A percentile compares a stretch with the other conserved stretches of the same genome.
Evolutionary conservation across 1,139 yeast species (phyloP).

Genomic region (Eremothecium sinecaudum): DNA sequence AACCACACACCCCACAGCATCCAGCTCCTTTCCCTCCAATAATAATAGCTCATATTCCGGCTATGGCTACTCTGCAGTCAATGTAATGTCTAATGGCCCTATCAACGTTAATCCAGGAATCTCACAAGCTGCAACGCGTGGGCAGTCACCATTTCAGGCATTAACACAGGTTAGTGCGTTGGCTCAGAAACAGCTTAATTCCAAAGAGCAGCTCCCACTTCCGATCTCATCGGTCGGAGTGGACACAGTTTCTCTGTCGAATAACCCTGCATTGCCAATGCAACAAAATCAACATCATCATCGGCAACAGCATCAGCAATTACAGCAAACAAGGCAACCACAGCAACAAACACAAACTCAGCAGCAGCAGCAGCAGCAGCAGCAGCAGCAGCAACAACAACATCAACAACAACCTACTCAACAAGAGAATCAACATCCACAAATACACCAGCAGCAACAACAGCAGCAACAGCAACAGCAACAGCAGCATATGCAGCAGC

Average conservation of each 20-base stretch:
- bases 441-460: slow-evolving; percentile 13
- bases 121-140: slow-evolving; percentile 1
- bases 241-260: neutral
- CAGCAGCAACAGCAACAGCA: slow-evolving; percentile 14
- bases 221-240: slow-evolving; percentile 7
- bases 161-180: slow-evolving; percentile 3
- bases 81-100: neutral
- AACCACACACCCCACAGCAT: neutral
- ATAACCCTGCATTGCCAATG: neutral
- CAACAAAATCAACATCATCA: too few species aligned
- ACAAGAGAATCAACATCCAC: slow-evolving; percentile 12
- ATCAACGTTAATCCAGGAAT: neutral
- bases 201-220: slow-evolving; percentile 4
- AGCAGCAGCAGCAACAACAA: slow-evolving; percentile 4
- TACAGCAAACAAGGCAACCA: slow-evolving; percentile 7
- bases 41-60: neutral
- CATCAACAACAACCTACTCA: slow-evolving; percentile 9
- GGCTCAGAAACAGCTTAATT: slow-evolving; percentile 4
- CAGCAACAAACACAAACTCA: too few species aligned
- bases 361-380: too few species aligned
- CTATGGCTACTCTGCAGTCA: slow-evolving; percentile 4
- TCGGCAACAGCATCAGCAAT: slow-evolving; percentile 8
- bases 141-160: slow-evolving; percentile 5
- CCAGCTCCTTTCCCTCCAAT: neutral
- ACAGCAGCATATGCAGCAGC: too few species aligned